These are phyloP conservation scores for Heterobasidion parviporum DNA, from an alignment of 1,284 basidiomycete species.

Conservation along the genomic window DNA sequence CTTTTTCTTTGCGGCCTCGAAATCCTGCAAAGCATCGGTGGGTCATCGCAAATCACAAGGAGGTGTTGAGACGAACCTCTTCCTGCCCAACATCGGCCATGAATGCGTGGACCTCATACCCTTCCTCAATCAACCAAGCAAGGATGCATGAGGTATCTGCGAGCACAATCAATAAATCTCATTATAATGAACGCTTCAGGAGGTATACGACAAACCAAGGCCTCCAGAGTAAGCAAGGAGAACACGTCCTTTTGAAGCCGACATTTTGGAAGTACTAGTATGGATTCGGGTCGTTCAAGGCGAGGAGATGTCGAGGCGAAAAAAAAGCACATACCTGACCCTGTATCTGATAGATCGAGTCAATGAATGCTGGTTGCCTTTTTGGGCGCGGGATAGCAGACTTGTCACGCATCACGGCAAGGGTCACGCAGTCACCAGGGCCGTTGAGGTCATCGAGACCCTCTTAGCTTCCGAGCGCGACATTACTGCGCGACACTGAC, in stretches of 20 bases:
- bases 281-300: background rate
- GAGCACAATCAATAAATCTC: background rate
- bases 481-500: too few relatives aligned
- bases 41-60: conserved; percentile 2
- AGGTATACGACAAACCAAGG: conserved; percentile 59
- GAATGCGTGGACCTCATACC: conserved; percentile 96
- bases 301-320: background rate
- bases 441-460: too few relatives aligned
- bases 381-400: too few relatives aligned
- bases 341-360: too few relatives aligned
- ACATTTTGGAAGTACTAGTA: conserved; percentile 7
- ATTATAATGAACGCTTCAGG: background rate
- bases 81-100: conserved; percentile 99
- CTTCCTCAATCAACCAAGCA: conserved; percentile 95
- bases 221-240: conserved; percentile 97
- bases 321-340: background rate
- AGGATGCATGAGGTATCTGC: conserved; percentile 95
- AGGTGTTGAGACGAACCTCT: conserved; percentile 48
- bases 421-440: too few relatives aligned
- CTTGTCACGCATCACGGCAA: too few relatives aligned
- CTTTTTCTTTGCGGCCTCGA: conserved; percentile 88
- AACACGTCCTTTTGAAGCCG: conserved; percentile 68
- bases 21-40: conserved; percentile 55
- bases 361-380: too few relatives aligned
- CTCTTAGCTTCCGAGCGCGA: too few relatives aligned